These are phyloP conservation scores for Castanea sativa DNA, from an alignment of 306 rosid species.

Conservation along the genomic window DNA sequence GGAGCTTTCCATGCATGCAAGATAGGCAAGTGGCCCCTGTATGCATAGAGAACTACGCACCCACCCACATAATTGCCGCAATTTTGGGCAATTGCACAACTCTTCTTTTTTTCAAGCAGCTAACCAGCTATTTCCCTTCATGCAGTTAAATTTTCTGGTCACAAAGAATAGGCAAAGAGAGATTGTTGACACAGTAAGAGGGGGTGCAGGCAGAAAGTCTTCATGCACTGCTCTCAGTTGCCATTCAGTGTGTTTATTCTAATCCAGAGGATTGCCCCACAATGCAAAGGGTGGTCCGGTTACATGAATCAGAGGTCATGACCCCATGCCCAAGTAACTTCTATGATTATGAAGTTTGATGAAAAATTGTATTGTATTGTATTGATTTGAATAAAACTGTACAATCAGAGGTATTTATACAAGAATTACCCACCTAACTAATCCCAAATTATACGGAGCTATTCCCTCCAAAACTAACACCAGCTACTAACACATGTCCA, in stretches of 20 bases:
- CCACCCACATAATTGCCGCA: background rate
- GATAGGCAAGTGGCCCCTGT: background rate
- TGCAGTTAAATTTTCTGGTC: slow-evolving; percentile 88
- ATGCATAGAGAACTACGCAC: background rate
- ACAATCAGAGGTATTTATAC: no score
- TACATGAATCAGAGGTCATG: slow-evolving; percentile 91
- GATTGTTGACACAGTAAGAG: slow-evolving; percentile 76
- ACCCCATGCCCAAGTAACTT: slow-evolving; percentile 98
- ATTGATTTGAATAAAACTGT: no score
- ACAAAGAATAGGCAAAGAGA: slow-evolving; percentile 80
- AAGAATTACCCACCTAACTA: no score
- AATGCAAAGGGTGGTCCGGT: slow-evolving; percentile 92
- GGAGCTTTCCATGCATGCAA: background rate
- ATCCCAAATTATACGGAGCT: no score
- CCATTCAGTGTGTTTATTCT: slow-evolving; percentile 89
- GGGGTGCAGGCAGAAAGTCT: slow-evolving; percentile 87
- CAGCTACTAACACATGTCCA: no score
- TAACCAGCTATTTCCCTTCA: slow-evolving; percentile 17
- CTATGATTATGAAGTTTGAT: slow-evolving; percentile 40
- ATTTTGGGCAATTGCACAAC: background rate
- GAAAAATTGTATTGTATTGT: no score
- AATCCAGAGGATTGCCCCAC: slow-evolving; percentile 90
- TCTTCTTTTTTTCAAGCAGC: slow-evolving; percentile 17
- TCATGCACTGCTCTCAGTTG: slow-evolving; percentile 77
- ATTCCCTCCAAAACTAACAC: no score